phyloP scores from a whole-genome alignment of 768 basidiomycete genomes.

The Gloeophyllum trabeum region DNA sequence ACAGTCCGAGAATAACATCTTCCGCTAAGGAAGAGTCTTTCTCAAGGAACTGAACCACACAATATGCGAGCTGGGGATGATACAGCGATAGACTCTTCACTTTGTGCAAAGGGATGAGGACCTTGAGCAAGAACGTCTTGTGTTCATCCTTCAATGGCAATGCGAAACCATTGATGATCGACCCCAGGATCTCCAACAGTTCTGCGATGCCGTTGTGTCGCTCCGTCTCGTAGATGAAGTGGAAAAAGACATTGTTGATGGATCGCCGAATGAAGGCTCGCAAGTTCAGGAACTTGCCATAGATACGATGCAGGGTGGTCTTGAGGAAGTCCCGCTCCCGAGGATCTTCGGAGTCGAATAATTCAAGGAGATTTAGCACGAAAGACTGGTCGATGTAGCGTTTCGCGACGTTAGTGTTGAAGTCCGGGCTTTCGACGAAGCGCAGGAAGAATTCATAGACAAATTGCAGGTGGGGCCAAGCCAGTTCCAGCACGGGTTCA shows the following conservation, averaged over 20 bases:
- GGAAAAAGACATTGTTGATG: constrained; percentile 99
- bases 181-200: constrained; percentile 93
- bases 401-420: constrained; percentile 96
- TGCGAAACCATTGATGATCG: constrained; percentile 99
- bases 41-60: constrained; percentile 97
- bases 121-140: constrained; percentile 93
- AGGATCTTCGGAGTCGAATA: constrained; percentile 98
- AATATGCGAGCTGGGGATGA: constrained; percentile 98
- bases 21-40: constrained; percentile 89
- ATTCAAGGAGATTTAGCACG: constrained; percentile 90
- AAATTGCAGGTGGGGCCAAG: constrained; percentile 98
- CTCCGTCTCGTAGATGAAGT: constrained; percentile 97
- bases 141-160: constrained; percentile 97
- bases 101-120: constrained; percentile 93
- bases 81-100: constrained; percentile 96
- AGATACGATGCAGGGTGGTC: constrained; percentile 97
- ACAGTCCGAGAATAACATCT: constrained; percentile 92
- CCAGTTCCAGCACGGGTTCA: constrained; percentile 95
- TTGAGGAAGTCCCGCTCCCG: constrained; percentile 98
- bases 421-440: constrained; percentile 95
- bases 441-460: constrained; percentile 99
- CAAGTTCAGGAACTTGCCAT: constrained; percentile 97
- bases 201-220: constrained; percentile 99
- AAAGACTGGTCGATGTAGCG: constrained; percentile 95
- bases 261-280: constrained; percentile 98